Evolutionary conservation across 2,329 filamentous ascomycete species (phyloP).

Genomic region (Colletotrichum phormii): DNA sequence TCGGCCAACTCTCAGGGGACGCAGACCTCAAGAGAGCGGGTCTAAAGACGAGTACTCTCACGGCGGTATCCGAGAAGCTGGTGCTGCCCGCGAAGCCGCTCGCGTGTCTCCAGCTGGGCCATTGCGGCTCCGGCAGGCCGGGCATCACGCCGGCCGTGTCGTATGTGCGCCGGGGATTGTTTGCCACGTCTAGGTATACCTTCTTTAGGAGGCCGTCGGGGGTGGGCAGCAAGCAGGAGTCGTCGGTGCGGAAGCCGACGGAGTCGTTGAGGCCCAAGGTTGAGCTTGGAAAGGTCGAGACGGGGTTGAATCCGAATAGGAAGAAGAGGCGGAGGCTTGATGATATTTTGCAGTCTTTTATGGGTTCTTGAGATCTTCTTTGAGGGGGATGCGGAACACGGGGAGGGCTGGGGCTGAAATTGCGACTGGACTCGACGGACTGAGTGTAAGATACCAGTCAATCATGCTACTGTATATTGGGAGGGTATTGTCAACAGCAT

Average conservation of each 20-base stretch:
- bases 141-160: slow-evolving; percentile 49
- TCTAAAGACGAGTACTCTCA: slow-evolving; percentile 37
- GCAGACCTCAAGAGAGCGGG: slow-evolving; percentile 45
- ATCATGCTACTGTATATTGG: neutral
- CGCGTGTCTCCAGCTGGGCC: slow-evolving; percentile 51
- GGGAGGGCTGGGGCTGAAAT: too few relatives aligned
- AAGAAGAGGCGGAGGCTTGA: slow-evolving; percentile 49
- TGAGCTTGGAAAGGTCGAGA: slow-evolving; percentile 31
- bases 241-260: slow-evolving; percentile 19
- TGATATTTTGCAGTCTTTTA: slow-evolving; percentile 46
- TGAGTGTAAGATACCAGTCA: neutral
- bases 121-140: slow-evolving; percentile 44
- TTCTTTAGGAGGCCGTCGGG: slow-evolving; percentile 41
- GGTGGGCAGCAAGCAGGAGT: slow-evolving; percentile 38
- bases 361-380: slow-evolving; percentile 13
- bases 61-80: slow-evolving; percentile 49
- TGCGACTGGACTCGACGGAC: neutral
- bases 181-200: slow-evolving; percentile 47
- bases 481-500: neutral
- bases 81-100: slow-evolving; percentile 53
- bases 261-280: slow-evolving; percentile 34
- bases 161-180: slow-evolving; percentile 50
- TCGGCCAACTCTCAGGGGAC: slow-evolving; percentile 52
- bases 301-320: slow-evolving; percentile 40
- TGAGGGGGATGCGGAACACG: neutral